Base-by-base conservation (phyloP, 1,284 basidiomycete genomes). In the Anthracocystis setariae region DNA sequence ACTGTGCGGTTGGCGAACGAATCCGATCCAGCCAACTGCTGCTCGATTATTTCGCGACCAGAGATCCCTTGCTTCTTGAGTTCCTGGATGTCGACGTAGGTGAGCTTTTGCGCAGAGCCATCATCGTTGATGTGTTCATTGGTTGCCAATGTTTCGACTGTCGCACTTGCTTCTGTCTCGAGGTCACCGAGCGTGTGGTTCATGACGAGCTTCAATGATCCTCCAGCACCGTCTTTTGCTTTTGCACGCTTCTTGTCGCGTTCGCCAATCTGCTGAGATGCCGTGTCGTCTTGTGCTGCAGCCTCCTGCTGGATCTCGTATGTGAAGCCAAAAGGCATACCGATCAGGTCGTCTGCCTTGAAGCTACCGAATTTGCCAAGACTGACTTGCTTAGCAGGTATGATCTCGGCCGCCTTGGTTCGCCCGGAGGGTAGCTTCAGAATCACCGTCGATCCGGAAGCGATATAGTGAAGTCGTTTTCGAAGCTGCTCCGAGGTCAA, bases 101-200 rank as follows among this genome's bases (percentile, higher is more conserved):
- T 82, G 27, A 83, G 65, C 46, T 74, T 69, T 44, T 82, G 82
- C 1, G 80, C 76, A 8, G 61, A 74, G 3, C 76, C 74, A 24
- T 79, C 79, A 46, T 83, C 82, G 54, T 76, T 75, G 55, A 83
- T 82, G 60, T 81, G 74, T 46, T 83, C 82, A 55, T 83, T 83
- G 4, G 81, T 83, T 1, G 82, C 82, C 20, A 77, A 61, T 7
- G 70, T 83, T 37, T 78, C 64, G 23, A 67, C 74, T 21, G 76
- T 73, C 47, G 73, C 64, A 52, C 63, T 50, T 18, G 69, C 52
- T 33, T 58, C 55, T 3, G 49, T 59, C 39, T 70, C 62, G 24
- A 76, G 50, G 38, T 78, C 74, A 0, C 68, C 65, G 3, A 77
- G 59, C 0, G 67, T 77, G 2, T 61, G 60, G 49, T 75, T 70